Percentiles rank a stretch among this genome's conserved stretches.
These are phyloP conservation scores for Agrocybe chaxingu DNA, from an alignment of 768 basidiomycete species.

Conservation along the genomic window DNA sequence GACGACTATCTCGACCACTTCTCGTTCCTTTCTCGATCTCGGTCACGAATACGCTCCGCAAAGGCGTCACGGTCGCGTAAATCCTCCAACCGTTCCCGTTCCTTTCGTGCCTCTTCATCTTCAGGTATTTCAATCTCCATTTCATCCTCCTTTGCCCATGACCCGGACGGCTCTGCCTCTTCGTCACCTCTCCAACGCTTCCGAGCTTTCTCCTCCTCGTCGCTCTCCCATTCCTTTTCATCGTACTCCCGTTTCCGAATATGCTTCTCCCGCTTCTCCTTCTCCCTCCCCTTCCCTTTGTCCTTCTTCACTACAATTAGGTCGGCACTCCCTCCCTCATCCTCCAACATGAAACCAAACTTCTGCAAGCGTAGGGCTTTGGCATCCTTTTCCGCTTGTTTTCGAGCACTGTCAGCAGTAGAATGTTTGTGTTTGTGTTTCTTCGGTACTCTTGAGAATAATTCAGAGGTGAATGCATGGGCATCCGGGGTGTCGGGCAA, in stretches of 20 bases:
- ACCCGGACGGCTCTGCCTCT: constrained; percentile 19
- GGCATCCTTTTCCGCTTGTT: constrained; percentile 73
- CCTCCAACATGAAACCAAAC: constrained; percentile 84
- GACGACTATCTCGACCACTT: constrained; percentile 91
- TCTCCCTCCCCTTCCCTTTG: constrained; percentile 27
- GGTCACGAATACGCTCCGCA: constrained; percentile 78
- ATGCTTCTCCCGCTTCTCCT: constrained; percentile 59
- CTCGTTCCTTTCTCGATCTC: constrained; percentile 86
- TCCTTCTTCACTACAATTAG: constrained; percentile 35
- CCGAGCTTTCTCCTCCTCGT: constrained; percentile 75
- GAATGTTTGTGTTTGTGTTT: constrained; percentile 70
- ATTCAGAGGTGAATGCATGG: constrained; percentile 74
- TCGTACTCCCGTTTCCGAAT: constrained; percentile 81
- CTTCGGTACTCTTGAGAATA: constrained; percentile 75
- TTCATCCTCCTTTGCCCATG: constrained; percentile 29
- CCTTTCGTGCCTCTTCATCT: constrained; percentile 68
- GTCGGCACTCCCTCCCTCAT: constrained; percentile 48
- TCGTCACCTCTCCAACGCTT: constrained; percentile 61
- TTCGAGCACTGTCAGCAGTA: constrained; percentile 41
- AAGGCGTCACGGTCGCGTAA: constrained; percentile 89
- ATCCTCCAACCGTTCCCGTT: constrained; percentile 77
- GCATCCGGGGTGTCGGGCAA: constrained; percentile 79
- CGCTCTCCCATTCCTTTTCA: constrained; percentile 85
- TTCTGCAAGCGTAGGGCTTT: constrained; percentile 66
- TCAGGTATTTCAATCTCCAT: constrained; percentile 49